These are phyloP conservation scores for Oemleria cerasiformis DNA, from an alignment of 306 rosid species.

Conservation along the genomic window DNA sequence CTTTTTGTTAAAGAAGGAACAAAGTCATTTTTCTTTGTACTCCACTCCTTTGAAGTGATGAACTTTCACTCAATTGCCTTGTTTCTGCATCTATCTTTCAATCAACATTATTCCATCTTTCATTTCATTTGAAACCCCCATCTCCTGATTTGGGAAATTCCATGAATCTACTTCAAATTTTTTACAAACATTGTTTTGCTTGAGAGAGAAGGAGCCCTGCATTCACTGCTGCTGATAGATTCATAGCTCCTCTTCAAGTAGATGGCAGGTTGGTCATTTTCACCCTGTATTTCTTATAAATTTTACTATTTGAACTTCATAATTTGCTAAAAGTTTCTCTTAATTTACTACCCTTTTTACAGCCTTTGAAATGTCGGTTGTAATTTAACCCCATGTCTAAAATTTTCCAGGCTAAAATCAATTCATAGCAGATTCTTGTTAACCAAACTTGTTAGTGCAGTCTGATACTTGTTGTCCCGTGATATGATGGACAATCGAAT, in stretches of 20 bases:
- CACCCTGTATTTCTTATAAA: slow-evolving; percentile 2
- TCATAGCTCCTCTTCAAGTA: slow-evolving; percentile 19
- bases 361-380: neutral
- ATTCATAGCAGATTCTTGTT: neutral
- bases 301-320: neutral
- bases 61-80: slow-evolving; percentile 30
- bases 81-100: slow-evolving; percentile 13
- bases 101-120: slow-evolving; percentile 20
- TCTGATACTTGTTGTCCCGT: neutral
- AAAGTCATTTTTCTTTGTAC: slow-evolving; percentile 20
- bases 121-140: slow-evolving; percentile 15
- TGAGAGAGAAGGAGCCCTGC: slow-evolving; percentile 7
- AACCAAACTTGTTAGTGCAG: neutral
- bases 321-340: neutral
- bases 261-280: slow-evolving; percentile 38
- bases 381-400: neutral
- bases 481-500: slow-evolving; percentile 45
- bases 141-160: slow-evolving; percentile 26
- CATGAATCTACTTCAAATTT: slow-evolving; percentile 14
- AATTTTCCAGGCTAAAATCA: neutral
- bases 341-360: neutral
- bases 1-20: slow-evolving; percentile 25
- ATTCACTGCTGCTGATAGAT: slow-evolving; percentile 18
- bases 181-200: slow-evolving; percentile 15
- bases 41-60: slow-evolving; percentile 19